Conservation (phyloP, 257 asterid genomes). For the Solanum virginianum region DNA sequence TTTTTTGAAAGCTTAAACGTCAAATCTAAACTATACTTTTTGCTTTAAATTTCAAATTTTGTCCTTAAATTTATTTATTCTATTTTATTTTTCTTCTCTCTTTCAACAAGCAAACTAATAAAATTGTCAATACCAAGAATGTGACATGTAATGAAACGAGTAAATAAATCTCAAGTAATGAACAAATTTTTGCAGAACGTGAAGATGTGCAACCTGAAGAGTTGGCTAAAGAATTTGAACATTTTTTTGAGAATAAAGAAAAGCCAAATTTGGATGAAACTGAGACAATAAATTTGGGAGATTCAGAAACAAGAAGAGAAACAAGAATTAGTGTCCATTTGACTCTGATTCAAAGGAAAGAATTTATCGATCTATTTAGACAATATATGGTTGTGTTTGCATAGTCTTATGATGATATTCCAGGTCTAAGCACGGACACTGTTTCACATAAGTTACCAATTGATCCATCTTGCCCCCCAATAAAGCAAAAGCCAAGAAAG, state of each 20-base stretch:
- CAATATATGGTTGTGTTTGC: not conserved
- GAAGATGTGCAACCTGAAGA: not conserved
- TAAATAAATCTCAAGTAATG: not conserved
- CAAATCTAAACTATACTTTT: not conserved
- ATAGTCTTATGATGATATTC: not conserved
- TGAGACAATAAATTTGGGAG: not conserved
- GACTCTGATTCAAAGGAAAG: no score
- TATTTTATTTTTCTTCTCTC: not conserved
- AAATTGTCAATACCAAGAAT: not conserved
- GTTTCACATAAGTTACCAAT: not conserved
- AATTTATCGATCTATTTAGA: not conserved
- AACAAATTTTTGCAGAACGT: not conserved
- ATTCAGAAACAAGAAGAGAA: not conserved
- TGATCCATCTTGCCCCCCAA: not conserved
- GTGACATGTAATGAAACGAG: not conserved
- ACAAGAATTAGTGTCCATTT: not conserved
- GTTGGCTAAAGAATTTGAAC: not conserved
- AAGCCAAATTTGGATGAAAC: not conserved
- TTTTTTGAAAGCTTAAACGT: not conserved
- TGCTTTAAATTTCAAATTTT: not conserved
- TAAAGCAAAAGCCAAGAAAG: not conserved
- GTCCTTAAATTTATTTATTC: not conserved
- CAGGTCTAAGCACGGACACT: not conserved
- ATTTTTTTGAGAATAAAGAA: not conserved
- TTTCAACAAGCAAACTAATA: not conserved